Percentiles rank a stretch among this genome's conserved stretches.
Conservation (phyloP, 2,329 filamentous ascomycete species). For the Apiospora hydei region DNA sequence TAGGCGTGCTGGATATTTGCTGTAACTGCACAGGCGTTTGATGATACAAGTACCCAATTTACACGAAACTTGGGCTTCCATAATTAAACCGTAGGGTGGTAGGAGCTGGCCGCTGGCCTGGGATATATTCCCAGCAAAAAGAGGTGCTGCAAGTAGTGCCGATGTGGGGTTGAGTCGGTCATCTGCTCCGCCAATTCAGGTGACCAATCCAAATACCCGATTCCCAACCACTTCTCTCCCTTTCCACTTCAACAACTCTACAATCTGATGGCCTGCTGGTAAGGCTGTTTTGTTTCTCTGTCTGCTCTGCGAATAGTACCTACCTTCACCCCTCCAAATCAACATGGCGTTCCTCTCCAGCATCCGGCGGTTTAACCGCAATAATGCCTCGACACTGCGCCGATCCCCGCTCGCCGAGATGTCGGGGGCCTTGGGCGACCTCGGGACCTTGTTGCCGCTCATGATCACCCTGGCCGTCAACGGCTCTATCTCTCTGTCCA, state of each 20-base stretch:
- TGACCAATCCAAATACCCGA: not conserved
- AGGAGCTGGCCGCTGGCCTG: not conserved
- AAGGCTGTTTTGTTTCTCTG: not conserved
- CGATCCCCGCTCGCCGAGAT: conserved; percentile 70
- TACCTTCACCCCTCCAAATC: not conserved
- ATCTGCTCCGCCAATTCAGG: conserved; percentile 9
- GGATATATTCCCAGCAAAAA: not conserved
- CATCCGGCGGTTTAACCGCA: conserved; percentile 46
- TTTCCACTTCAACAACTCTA: not conserved
- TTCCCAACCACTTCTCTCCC: not conserved
- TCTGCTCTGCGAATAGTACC: not conserved
- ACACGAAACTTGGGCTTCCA: not conserved
- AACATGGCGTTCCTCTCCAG: conserved; percentile 40
- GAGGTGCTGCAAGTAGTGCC: not conserved
- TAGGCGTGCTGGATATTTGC: not conserved
- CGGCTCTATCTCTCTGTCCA: conserved; percentile 79
- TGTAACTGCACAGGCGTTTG: not conserved
- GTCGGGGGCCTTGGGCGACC: conserved; percentile 81
- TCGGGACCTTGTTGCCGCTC: conserved; percentile 76
- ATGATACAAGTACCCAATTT: not conserved
- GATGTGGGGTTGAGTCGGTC: conserved; percentile 1
- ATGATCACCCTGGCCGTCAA: conserved; percentile 83
- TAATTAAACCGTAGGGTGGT: not conserved
- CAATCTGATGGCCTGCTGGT: conserved; percentile 7
- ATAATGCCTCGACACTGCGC: conserved; percentile 59